These are phyloP conservation scores for Secale cereale DNA, from an alignment of 176 grass and related monocot genomes.

Conservation along the genomic window DNA sequence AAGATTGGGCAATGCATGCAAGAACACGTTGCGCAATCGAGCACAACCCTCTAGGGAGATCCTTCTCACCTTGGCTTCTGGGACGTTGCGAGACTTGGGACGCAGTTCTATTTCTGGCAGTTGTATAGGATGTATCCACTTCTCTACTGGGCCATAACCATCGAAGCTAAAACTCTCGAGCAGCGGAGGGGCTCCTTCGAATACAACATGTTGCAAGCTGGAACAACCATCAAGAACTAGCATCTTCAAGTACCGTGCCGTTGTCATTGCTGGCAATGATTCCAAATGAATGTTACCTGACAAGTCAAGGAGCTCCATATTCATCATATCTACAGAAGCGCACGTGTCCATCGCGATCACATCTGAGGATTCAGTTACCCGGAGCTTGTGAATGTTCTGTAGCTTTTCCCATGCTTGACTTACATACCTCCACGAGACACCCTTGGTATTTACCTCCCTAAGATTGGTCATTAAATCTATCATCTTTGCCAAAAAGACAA, in stretches of 20 bases:
- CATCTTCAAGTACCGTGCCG: neutral
- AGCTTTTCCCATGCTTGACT: neutral
- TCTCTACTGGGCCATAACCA: neutral
- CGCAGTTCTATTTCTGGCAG: neutral
- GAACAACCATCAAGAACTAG: conserved; percentile 1
- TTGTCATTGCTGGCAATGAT: neutral
- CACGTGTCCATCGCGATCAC: neutral
- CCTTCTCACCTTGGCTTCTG: neutral
- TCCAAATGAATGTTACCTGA: neutral
- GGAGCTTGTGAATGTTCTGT: neutral
- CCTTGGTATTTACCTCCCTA: neutral
- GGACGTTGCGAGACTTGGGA: neutral
- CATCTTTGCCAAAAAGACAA: neutral
- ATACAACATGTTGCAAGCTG: neutral
- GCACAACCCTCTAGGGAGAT: neutral
- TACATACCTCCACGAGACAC: neutral
- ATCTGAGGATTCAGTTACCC: neutral
- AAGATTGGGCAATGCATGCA: neutral
- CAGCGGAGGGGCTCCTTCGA: neutral
- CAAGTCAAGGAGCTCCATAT: conserved; percentile 1
- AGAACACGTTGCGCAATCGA: neutral
- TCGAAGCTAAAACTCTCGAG: neutral
- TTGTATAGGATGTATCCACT: neutral
- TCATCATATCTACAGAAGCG: neutral
- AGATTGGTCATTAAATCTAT: neutral